A percentile compares a stretch with the other conserved stretches of the same genome.
Conservation (phyloP, 108 stramenopile genomes). For the Aurantiochytrium sp. region DNA sequence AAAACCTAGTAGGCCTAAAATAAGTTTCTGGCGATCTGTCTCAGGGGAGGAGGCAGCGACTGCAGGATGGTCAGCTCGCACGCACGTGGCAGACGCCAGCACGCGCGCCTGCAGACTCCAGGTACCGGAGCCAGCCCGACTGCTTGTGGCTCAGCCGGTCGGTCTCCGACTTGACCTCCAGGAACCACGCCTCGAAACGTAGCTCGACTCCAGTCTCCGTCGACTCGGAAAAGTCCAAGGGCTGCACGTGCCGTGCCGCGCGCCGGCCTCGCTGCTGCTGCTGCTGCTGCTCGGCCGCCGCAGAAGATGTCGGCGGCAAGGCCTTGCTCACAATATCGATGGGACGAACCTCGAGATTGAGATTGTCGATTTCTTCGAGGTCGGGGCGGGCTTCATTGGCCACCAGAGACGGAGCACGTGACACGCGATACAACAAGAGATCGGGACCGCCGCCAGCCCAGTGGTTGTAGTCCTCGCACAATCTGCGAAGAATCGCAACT, state of each 20-base stretch:
- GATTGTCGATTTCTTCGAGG: too few species aligned
- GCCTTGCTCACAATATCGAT: neutral
- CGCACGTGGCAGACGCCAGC: neutral
- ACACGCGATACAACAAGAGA: neutral
- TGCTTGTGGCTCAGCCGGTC: slow-evolving; percentile 15
- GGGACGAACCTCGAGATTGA: neutral
- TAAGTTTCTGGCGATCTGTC: too few species aligned
- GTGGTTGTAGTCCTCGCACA: neutral
- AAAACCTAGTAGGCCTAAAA: too few species aligned
- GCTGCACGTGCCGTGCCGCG: neutral
- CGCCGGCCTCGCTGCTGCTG: neutral
- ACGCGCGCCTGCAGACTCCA: neutral
- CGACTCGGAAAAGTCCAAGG: neutral
- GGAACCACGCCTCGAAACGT: neutral
- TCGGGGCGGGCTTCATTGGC: neutral
- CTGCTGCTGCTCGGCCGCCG: neutral
- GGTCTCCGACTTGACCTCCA: neutral
- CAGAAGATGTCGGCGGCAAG: neutral
- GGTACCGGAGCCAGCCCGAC: neutral
- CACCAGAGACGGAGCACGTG: neutral
- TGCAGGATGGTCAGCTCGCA: too few species aligned
- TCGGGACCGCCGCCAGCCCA: neutral
- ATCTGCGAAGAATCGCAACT: neutral
- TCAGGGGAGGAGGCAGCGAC: too few species aligned
- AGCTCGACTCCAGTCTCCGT: neutral